Conservation (phyloP, 805 yeast species). For the Sugiyamaella smithiae region DNA sequence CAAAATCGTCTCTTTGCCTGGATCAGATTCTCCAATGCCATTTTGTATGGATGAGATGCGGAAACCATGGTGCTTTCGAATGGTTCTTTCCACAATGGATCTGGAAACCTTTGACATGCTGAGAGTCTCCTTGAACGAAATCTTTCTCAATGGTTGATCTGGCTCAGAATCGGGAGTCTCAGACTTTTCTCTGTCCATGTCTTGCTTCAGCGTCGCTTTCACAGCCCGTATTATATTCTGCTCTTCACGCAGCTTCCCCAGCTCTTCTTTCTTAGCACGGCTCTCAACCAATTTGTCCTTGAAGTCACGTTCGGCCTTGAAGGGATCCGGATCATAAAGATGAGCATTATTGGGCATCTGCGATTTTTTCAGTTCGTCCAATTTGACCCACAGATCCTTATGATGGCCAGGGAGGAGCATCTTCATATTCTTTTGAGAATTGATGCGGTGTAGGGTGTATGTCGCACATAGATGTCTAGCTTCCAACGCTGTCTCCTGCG, state of each 20-base stretch:
- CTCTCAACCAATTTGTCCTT: conserved; percentile 45
- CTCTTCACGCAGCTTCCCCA: conserved; percentile 16
- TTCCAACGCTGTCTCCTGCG: conserved; percentile 80
- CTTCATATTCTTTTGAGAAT: conserved; percentile 76
- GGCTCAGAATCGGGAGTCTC: background rate
- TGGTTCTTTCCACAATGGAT: conserved; percentile 56
- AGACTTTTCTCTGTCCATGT: background rate
- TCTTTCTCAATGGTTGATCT: conserved; percentile 14
- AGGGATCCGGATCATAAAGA: conserved; percentile 71
- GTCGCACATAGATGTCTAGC: conserved; percentile 92
- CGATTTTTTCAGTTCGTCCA: conserved; percentile 59
- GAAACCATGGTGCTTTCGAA: conserved; percentile 42
- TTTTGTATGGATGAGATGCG: conserved; percentile 35
- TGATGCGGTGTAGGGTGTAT: conserved; percentile 73
- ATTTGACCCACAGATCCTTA: conserved; percentile 69
- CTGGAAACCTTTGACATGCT: conserved; percentile 66
- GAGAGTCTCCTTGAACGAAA: conserved; percentile 41
- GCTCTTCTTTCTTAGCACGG: conserved; percentile 9
- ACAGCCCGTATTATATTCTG: conserved; percentile 25
- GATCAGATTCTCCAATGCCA: background rate
- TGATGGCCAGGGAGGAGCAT: conserved; percentile 86
- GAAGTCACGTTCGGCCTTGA: conserved; percentile 60
- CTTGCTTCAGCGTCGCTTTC: conserved; percentile 14
- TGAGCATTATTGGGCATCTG: conserved; percentile 51
- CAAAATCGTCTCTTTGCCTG: conserved; percentile 14